Percentiles rank a stretch among this genome's conserved stretches.
Conservation (phyloP, 1,284 basidiomycete species). For the Pholiota adiposa region DNA sequence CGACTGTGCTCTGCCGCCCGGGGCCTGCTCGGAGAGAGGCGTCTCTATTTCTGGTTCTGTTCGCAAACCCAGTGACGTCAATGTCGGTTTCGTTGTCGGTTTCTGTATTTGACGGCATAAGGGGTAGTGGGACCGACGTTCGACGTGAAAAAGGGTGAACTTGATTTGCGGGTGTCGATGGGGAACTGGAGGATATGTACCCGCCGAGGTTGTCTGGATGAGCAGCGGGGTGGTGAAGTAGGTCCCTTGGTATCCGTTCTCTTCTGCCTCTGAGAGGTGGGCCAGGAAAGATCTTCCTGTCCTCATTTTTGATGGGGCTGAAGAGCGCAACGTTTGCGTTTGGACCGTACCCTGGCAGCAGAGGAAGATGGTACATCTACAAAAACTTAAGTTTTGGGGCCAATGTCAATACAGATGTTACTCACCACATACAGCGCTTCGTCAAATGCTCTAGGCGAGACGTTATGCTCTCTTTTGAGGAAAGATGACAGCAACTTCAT, state of each 20-base stretch:
- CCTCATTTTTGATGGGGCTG: conserved; percentile 60
- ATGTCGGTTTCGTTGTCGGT: conserved; percentile 23
- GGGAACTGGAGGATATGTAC: conserved; percentile 60
- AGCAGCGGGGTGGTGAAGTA: conserved; percentile 64
- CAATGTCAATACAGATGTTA: conserved; percentile 25
- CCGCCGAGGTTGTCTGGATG: conserved; percentile 46
- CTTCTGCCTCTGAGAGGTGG: conserved; percentile 85
- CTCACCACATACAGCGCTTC: conserved; percentile 91
- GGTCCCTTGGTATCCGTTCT: conserved; percentile 85
- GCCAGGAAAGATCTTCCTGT: conserved; percentile 64
- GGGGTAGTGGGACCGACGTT: background rate
- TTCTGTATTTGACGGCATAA: conserved; percentile 5
- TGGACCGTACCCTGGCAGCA: conserved; percentile 90
- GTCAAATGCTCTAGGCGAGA: conserved; percentile 87
- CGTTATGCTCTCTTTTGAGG: conserved; percentile 92
- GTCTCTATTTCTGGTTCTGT: conserved; percentile 21
- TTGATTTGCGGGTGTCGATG: conserved; percentile 33
- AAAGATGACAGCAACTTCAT: conserved; percentile 84
- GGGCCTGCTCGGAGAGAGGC: conserved; percentile 11
- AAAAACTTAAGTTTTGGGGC: background rate
- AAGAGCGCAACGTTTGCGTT: conserved; percentile 85
- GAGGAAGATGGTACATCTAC: conserved; percentile 89
- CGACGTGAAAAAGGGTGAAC: background rate
- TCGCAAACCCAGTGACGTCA: conserved; percentile 17
- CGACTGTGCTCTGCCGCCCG: background rate